Conservation (phyloP, 2,329 filamentous ascomycete genomes). For the Cordyceps sp. region DNA sequence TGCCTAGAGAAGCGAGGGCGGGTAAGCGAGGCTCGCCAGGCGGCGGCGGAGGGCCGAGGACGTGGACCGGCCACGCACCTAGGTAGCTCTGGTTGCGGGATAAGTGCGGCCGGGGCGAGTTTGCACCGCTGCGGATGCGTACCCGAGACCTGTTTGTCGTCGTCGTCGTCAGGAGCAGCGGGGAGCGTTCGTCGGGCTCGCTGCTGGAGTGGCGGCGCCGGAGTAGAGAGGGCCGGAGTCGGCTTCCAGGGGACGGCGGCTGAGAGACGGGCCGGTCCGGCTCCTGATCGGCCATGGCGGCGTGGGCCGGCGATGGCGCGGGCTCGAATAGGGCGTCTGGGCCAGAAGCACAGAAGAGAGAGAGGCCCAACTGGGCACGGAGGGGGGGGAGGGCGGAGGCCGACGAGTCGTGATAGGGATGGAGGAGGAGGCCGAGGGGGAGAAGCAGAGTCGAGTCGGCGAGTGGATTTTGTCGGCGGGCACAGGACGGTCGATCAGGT, state of each 20-base stretch:
- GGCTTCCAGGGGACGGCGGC: constrained; percentile 16
- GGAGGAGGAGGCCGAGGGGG: too few relatives aligned
- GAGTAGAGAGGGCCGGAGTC: constrained; percentile 11
- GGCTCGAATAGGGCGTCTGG: too few relatives aligned
- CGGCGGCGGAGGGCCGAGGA: not conserved
- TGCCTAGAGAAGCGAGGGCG: constrained; percentile 12
- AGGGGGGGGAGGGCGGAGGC: too few relatives aligned
- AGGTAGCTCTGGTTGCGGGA: constrained; percentile 26
- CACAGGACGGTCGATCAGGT: too few relatives aligned
- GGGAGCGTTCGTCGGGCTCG: constrained; percentile 26
- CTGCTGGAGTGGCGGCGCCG: constrained; percentile 11
- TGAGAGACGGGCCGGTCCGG: constrained; percentile 11
- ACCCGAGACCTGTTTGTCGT: constrained; percentile 16
- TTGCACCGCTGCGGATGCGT: constrained; percentile 19
- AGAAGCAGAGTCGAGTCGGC: too few relatives aligned
- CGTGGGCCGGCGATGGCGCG: too few relatives aligned
- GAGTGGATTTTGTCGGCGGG: too few relatives aligned
- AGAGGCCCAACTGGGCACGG: too few relatives aligned
- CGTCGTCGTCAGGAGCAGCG: constrained; percentile 21
- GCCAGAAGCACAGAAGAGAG: too few relatives aligned
- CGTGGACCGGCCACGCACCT: constrained; percentile 14
- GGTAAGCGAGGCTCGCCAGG: not conserved
- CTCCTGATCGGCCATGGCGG: constrained; percentile 14
- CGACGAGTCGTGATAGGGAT: too few relatives aligned
- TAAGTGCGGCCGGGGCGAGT: constrained; percentile 12